Evolutionary conservation across 1,284 basidiomycete species (phyloP).

Genomic region (Boletellus deceptivus): DNA sequence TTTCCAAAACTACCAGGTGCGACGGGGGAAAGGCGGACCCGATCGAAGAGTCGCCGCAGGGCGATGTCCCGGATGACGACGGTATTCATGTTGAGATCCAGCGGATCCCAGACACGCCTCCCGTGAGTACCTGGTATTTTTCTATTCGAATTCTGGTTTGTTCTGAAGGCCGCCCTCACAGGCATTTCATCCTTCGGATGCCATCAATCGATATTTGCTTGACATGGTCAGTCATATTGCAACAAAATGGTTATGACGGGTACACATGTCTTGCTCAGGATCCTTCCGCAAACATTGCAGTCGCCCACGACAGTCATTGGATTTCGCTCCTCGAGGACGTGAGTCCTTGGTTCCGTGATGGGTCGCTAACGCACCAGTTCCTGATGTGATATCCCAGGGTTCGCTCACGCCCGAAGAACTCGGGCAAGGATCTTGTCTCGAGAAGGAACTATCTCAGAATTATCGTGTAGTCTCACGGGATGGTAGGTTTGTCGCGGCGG

Average conservation of each 20-base stretch:
- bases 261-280: not conserved
- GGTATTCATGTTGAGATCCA: conserved; percentile 2
- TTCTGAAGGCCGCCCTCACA: not conserved
- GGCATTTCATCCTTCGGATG: conserved; percentile 13
- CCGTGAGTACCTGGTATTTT: not conserved
- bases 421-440: not conserved
- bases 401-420: conserved; percentile 1
- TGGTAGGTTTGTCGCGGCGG: not conserved
- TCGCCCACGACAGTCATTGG: conserved; percentile 7
- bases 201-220: conserved; percentile 12
- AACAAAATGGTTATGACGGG: not conserved
- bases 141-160: no score
- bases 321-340: conserved; percentile 13
- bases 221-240: conserved; percentile 1
- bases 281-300: conserved; percentile 9
- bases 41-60: not conserved
- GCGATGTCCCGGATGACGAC: not conserved
- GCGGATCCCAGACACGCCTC: conserved; percentile 1
- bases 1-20: not conserved
- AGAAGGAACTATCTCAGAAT: not conserved
- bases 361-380: no score
- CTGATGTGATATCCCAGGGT: not conserved
- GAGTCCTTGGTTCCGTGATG: not conserved
- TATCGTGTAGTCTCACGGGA: not conserved
- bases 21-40: not conserved